Conservation (phyloP, 2,329 filamentous ascomycete genomes). For the Trichophaea hybrida region DNA sequence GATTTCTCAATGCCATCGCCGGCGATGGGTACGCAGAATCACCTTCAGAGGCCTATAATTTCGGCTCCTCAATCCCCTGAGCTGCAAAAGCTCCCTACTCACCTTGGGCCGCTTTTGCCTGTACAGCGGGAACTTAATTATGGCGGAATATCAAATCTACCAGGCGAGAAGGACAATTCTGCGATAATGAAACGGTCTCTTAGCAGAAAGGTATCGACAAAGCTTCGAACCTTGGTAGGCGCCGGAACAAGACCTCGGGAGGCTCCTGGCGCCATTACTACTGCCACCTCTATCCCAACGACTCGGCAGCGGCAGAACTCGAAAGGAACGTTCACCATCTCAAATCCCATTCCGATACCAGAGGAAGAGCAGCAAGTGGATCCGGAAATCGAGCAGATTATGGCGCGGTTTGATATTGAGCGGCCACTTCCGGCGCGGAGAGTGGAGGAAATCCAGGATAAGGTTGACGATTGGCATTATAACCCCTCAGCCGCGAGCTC, state of each 20-base stretch:
- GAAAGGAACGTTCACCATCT: not conserved
- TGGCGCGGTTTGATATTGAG: constrained; percentile 1
- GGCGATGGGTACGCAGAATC: not conserved
- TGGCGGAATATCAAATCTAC: not conserved
- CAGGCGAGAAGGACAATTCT: not conserved
- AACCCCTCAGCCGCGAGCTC: constrained; percentile 2
- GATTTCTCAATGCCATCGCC: constrained; percentile 2
- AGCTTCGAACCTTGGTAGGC: not conserved
- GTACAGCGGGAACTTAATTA: not conserved
- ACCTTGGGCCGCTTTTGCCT: not conserved
- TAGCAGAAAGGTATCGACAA: constrained; percentile 5
- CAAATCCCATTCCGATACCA: not conserved
- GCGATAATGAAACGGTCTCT: not conserved
- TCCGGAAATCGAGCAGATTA: not conserved
- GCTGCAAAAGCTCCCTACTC: not conserved
- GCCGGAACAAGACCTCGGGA: not conserved
- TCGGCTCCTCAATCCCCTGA: constrained; percentile 1
- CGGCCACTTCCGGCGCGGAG: not conserved
- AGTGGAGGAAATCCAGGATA: not conserved
- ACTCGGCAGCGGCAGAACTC: not conserved
- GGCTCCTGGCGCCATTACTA: not conserved
- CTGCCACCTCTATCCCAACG: not conserved
- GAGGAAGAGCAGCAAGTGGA: not conserved
- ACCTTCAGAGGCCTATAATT: not conserved
- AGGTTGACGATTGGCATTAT: constrained; percentile 5